phyloP scores from a whole-genome alignment of 1,284 basidiomycete genomes.

The Ustilago nuda region DNA sequence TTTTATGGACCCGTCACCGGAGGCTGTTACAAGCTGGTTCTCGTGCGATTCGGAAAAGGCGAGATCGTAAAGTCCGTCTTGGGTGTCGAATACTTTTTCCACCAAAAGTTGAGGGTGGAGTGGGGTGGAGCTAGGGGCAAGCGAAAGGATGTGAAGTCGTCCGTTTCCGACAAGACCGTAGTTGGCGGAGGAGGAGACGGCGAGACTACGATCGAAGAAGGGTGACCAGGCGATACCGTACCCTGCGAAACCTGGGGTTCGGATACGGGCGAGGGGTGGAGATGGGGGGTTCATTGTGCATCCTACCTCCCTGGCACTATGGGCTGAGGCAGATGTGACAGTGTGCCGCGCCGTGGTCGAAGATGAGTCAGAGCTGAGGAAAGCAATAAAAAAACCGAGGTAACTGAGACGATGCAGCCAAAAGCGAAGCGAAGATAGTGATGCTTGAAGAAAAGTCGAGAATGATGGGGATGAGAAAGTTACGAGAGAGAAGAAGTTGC shows the following conservation, averaged over 20 bases:
- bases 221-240: conserved; percentile 91
- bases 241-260: conserved; percentile 78
- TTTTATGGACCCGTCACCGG: conserved; percentile 90
- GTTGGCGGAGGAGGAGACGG: conserved; percentile 90
- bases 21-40: conserved; percentile 88
- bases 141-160: conserved; percentile 52
- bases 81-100: conserved; percentile 79
- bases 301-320: not conserved
- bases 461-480: not conserved
- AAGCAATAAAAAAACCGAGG: not conserved
- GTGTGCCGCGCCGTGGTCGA: too few relatives aligned
- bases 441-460: not conserved
- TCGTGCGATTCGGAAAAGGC: conserved; percentile 95
- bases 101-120: conserved; percentile 27
- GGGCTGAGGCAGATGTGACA: not conserved
- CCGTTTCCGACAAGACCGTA: conserved; percentile 96
- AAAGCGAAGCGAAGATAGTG: not conserved
- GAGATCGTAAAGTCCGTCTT: conserved; percentile 90
- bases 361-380: too few relatives aligned
- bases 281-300: conserved; percentile 28
- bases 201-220: conserved; percentile 83
- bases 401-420: not conserved
- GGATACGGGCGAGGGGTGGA: conserved; percentile 38
- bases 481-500: conserved; percentile 3
- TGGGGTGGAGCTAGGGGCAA: conserved; percentile 10